Evolutionary conservation across 1,284 basidiomycete species (phyloP).

Genomic region (Apiotrichum gamsii): DNA sequence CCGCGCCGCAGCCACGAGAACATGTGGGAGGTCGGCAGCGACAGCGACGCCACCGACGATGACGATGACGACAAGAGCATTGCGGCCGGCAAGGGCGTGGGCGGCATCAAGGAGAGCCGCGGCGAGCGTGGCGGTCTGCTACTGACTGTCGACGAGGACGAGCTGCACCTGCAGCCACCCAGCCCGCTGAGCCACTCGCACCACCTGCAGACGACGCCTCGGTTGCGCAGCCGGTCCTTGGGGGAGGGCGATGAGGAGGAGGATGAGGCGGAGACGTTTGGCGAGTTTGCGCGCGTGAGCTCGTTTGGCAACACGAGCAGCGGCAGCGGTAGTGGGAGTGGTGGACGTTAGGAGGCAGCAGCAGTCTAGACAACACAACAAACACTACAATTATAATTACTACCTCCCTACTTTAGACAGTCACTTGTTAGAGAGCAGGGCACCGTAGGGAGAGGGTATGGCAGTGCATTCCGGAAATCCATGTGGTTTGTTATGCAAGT

Average conservation of each 20-base stretch:
- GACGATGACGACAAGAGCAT: slow-evolving; percentile 22
- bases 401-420: too few species aligned
- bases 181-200: background rate
- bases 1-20: slow-evolving; percentile 10
- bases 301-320: background rate
- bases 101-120: slow-evolving; percentile 15
- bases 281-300: slow-evolving; percentile 20
- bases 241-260: slow-evolving; percentile 3
- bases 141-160: slow-evolving; percentile 7
- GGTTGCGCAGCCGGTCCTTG: background rate
- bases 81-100: slow-evolving; percentile 25
- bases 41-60: slow-evolving; percentile 24
- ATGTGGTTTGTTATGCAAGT: slow-evolving; percentile 3
- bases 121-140: slow-evolving; percentile 20
- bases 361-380: too few species aligned
- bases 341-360: too few species aligned
- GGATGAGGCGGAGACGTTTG: slow-evolving; percentile 24
- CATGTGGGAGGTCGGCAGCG: slow-evolving; percentile 11
- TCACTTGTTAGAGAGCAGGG: too few species aligned
- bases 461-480: slow-evolving; percentile 3
- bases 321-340: too few species aligned
- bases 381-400: too few species aligned
- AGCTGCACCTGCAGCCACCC: background rate
- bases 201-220: background rate
- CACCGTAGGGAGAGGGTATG: too few species aligned